Evolutionary conservation across 164 flowering plant species (phyloP).

Genomic region (Annona cherimola): DNA sequence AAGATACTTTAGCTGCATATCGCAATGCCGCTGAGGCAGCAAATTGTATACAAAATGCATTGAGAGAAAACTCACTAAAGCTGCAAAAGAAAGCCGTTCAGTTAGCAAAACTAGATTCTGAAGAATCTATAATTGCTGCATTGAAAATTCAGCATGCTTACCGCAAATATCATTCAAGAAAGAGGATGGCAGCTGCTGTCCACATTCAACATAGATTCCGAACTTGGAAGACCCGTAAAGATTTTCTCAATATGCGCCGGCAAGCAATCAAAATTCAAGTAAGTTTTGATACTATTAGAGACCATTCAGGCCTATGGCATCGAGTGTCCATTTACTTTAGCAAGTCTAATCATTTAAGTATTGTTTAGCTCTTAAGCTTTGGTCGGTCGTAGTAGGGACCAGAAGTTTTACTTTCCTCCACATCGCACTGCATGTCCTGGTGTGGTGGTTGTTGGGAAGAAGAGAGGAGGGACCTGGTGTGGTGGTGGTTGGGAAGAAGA

Average conservation of each 20-base stretch:
- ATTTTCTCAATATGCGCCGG: constrained; percentile 75
- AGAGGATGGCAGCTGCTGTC: constrained; percentile 72
- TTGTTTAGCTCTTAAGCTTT: too few species aligned
- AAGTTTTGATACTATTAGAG: constrained; percentile 9
- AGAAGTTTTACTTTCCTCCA: not conserved
- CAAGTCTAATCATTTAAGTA: too few species aligned
- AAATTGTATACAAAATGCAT: constrained; percentile 81
- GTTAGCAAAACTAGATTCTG: constrained; percentile 50
- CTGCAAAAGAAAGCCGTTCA: constrained; percentile 36
- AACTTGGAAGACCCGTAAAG: constrained; percentile 76
- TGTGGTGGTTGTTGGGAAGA: too few species aligned
- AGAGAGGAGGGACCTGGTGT: too few species aligned
- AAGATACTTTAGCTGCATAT: constrained; percentile 81
- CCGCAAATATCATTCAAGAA: constrained; percentile 51
- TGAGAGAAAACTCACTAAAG: constrained; percentile 68
- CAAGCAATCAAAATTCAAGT: constrained; percentile 85
- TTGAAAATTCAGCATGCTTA: constrained; percentile 89
- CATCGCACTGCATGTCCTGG: too few species aligned
- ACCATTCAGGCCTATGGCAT: not conserved
- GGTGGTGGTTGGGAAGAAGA: too few species aligned
- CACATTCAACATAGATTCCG: constrained; percentile 78
- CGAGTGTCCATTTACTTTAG: too few species aligned
- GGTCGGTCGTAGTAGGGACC: not conserved
- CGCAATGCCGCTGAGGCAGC: constrained; percentile 95
- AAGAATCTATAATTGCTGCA: constrained; percentile 83